These are phyloP conservation scores for Thecaphora thlaspeos DNA, from an alignment of 1,284 basidiomycete genomes.

Conservation along the genomic window DNA sequence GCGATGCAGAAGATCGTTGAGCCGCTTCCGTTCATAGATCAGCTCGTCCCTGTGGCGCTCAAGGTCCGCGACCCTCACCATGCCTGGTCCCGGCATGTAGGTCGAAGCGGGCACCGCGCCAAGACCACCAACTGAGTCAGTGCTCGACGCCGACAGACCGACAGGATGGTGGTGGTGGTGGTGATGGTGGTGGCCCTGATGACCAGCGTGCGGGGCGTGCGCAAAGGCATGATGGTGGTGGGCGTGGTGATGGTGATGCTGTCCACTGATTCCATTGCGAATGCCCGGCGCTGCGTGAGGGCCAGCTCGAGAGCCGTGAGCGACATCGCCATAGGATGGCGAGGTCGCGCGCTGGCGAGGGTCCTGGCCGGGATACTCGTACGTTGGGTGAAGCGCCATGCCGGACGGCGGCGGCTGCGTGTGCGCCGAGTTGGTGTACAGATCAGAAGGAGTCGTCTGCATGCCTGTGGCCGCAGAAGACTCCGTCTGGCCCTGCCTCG, in stretches of 20 bases:
- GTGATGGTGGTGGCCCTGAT: constrained; percentile 15
- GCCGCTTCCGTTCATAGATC: constrained; percentile 36
- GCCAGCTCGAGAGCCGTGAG: too few relatives aligned
- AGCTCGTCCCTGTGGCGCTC: constrained; percentile 48
- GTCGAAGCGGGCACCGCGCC: neutral
- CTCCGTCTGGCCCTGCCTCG: neutral
- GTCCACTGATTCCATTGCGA: too few relatives aligned
- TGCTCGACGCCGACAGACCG: constrained; percentile 10
- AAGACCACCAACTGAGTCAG: constrained; percentile 1
- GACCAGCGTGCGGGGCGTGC: constrained; percentile 18
- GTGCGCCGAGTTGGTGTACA: too few relatives aligned
- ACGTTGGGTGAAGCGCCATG: too few relatives aligned
- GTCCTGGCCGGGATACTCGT: too few relatives aligned
- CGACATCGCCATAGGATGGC: too few relatives aligned
- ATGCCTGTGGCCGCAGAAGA: too few relatives aligned
- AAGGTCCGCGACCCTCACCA: constrained; percentile 31
- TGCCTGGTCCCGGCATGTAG: neutral
- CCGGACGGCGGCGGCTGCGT: too few relatives aligned
- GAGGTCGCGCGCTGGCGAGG: too few relatives aligned
- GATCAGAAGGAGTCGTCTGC: too few relatives aligned
- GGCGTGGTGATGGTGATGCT: constrained; percentile 30
- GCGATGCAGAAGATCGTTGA: constrained; percentile 44
- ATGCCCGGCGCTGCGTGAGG: too few relatives aligned
- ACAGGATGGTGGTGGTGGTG: constrained; percentile 34
- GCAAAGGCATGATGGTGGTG: constrained; percentile 35